Evolutionary conservation across 208 protist species (phyloP).

Genomic region (Jaenimonas drosophilae): DNA sequence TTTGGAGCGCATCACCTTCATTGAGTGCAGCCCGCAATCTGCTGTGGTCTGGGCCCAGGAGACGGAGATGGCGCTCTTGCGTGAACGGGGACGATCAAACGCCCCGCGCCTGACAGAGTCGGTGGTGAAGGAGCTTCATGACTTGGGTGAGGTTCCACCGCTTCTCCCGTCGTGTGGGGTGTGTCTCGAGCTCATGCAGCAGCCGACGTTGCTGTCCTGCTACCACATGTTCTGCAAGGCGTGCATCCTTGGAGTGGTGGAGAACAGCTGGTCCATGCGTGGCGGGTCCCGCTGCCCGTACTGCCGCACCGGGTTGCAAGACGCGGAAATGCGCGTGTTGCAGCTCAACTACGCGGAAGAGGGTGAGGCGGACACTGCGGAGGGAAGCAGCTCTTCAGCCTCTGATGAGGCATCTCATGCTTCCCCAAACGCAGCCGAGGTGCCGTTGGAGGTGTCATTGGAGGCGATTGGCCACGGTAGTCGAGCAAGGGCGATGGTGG

Average conservation of each 20-base stretch:
- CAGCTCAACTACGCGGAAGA: not conserved
- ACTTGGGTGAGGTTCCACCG: slow-evolving; percentile 19
- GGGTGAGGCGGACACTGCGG: slow-evolving; percentile 1
- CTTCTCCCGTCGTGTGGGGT: slow-evolving; percentile 26
- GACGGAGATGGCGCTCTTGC: not conserved
- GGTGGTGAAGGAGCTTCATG: not conserved
- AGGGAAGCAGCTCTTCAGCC: slow-evolving; percentile 7
- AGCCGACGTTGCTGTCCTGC: slow-evolving; percentile 34
- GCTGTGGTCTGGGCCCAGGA: not conserved
- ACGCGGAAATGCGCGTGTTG: slow-evolving; percentile 8
- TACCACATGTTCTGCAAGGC: slow-evolving; percentile 54
- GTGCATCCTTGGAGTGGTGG: slow-evolving; percentile 29
- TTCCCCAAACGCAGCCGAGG: not conserved
- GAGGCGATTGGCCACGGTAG: slow-evolving; percentile 18
- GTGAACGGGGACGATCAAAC: too few relatives aligned
- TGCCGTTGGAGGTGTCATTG: slow-evolving; percentile 8
- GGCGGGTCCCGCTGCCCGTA: slow-evolving; percentile 22
- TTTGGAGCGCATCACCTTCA: too few relatives aligned
- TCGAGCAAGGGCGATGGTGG: slow-evolving; percentile 16
- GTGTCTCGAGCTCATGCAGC: slow-evolving; percentile 32
- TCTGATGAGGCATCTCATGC: not conserved
- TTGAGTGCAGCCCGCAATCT: too few relatives aligned
- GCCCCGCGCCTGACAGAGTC: not conserved
- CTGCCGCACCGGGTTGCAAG: slow-evolving; percentile 20
- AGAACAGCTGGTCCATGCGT: slow-evolving; percentile 13